Evolutionary conservation across 2,329 filamentous ascomycete genomes (phyloP).

Genomic region (Penicillium sp.): DNA sequence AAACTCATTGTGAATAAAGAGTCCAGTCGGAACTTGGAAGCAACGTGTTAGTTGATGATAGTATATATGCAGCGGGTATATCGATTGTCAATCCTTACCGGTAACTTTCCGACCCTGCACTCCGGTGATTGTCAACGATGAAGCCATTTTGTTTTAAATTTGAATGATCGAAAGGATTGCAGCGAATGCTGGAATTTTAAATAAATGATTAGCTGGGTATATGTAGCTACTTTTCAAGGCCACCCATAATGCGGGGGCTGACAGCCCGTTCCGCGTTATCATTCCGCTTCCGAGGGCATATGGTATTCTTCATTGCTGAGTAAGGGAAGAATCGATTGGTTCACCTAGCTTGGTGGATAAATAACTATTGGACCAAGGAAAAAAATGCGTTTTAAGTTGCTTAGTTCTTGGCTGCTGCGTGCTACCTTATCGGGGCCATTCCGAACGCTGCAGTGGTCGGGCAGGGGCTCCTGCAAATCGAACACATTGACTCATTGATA

Average conservation of each 20-base stretch:
- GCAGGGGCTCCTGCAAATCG: neutral
- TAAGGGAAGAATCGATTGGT: neutral
- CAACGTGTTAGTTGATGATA: neutral
- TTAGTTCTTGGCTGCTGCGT: neutral
- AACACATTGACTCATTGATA: neutral
- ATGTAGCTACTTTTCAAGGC: conserved; percentile 1
- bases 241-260: neutral
- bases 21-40: conserved; percentile 24
- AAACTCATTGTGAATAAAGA: conserved; percentile 32
- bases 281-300: conserved; percentile 6
- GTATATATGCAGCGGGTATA: neutral
- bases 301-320: neutral
- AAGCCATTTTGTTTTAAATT: neutral
- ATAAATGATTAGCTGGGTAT: neutral
- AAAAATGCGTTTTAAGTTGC: neutral
- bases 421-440: neutral
- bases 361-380: neutral
- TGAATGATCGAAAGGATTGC: too few species aligned
- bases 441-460: neutral
- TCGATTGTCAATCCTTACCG: neutral
- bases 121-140: conserved; percentile 14
- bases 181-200: neutral
- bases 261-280: neutral
- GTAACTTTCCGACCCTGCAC: conserved; percentile 18
- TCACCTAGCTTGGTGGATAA: neutral